These are phyloP conservation scores for Eucommia ulmoides DNA, from an alignment of 257 asterid genomes.

Conservation along the genomic window DNA sequence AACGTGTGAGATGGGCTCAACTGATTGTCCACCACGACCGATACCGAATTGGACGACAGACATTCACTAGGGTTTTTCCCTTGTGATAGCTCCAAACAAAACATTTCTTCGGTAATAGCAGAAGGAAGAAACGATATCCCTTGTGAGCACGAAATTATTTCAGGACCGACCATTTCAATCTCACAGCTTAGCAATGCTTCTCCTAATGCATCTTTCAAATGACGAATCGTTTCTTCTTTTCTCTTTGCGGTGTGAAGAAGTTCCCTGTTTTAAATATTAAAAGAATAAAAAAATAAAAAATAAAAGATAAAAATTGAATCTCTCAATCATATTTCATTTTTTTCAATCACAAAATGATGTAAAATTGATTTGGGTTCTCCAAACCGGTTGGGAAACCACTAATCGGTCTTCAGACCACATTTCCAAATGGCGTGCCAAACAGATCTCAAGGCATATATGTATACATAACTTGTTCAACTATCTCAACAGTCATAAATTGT, in stretches of 20 bases:
- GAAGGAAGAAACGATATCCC: constrained; percentile 32
- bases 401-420: too few relatives aligned
- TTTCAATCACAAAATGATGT: too few relatives aligned
- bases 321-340: too few relatives aligned
- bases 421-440: too few relatives aligned
- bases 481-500: too few relatives aligned
- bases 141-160: constrained; percentile 35
- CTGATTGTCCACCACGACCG: constrained; percentile 38
- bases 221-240: constrained; percentile 31
- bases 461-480: too few relatives aligned
- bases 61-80: constrained; percentile 14
- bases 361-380: too few relatives aligned
- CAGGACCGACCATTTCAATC: constrained; percentile 47
- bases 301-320: too few relatives aligned
- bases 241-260: constrained; percentile 47
- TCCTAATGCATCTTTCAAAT: constrained; percentile 30
- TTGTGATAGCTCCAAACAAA: constrained; percentile 18
- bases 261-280: constrained; percentile 34
- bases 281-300: too few relatives aligned
- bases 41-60: constrained; percentile 22
- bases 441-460: too few relatives aligned
- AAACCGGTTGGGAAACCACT: too few relatives aligned
- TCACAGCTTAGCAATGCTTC: constrained; percentile 58
- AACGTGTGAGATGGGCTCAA: constrained; percentile 68
- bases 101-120: constrained; percentile 34